A percentile compares a stretch with the other conserved stretches of the same genome.
phyloP scores from a whole-genome alignment of 2,329 filamentous ascomycete species.

The Cladosporium sp. region DNA sequence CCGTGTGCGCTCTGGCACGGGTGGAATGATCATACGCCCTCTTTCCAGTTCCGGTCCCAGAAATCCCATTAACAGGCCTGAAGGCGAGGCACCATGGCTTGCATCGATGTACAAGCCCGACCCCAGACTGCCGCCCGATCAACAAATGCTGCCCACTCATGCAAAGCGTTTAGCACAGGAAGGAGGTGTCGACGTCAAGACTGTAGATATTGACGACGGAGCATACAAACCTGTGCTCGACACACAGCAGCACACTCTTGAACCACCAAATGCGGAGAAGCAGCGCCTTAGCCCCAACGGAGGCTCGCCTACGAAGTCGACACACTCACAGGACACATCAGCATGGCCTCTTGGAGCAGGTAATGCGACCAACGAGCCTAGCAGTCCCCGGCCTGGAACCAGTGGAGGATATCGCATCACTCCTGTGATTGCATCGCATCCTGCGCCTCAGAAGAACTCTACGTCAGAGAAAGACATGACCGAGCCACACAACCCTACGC shows the following conservation, averaged over 20 bases:
- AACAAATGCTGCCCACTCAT: slow-evolving; percentile 93
- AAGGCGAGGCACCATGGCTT: slow-evolving; percentile 96
- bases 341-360: slow-evolving; percentile 34
- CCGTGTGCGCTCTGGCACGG: slow-evolving; percentile 19
- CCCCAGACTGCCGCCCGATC: slow-evolving; percentile 87
- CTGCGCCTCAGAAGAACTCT: slow-evolving; percentile 29
- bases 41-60: slow-evolving; percentile 41
- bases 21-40: slow-evolving; percentile 24
- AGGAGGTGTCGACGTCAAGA: slow-evolving; percentile 90
- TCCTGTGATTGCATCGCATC: slow-evolving; percentile 43
- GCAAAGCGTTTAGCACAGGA: slow-evolving; percentile 89
- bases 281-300: slow-evolving; percentile 5
- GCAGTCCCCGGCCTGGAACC: slow-evolving; percentile 41
- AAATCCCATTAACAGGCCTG: slow-evolving; percentile 72
- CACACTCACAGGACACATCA: slow-evolving; percentile 20
- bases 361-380: slow-evolving; percentile 27
- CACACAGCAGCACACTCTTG: background rate
- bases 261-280: background rate
- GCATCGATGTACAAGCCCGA: slow-evolving; percentile 94
- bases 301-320: slow-evolving; percentile 37
- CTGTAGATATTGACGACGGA: slow-evolving; percentile 49
- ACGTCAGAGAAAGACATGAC: slow-evolving; percentile 25
- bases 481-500: slow-evolving; percentile 42
- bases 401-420: slow-evolving; percentile 51
- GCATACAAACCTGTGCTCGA: background rate